Percentiles rank a stretch among this genome's conserved stretches.
These are phyloP conservation scores for Handroanthus guayacan DNA, from an alignment of 257 asterid species.

Conservation along the genomic window DNA sequence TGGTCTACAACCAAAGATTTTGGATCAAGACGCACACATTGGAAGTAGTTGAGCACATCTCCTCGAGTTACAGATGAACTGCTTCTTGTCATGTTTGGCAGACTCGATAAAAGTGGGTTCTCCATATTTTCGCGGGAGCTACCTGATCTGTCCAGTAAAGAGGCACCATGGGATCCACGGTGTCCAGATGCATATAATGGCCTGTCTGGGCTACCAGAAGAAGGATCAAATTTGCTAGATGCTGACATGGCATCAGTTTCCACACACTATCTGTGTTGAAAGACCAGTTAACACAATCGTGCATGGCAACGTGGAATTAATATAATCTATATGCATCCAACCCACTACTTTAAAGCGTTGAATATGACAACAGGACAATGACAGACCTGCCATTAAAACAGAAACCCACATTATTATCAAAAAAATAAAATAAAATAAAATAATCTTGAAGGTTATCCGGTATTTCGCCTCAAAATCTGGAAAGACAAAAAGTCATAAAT, in stretches of 20 bases:
- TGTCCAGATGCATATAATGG: slow-evolving; percentile 71
- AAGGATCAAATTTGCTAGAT: slow-evolving; percentile 80
- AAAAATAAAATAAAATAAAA: too few relatives aligned
- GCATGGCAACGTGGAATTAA: slow-evolving; percentile 74
- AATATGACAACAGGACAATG: slow-evolving; percentile 42
- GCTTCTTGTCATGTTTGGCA: slow-evolving; percentile 81
- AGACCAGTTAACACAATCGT: slow-evolving; percentile 68
- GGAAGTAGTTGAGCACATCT: slow-evolving; percentile 78
- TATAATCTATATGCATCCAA: slow-evolving; percentile 58
- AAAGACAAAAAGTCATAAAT: slow-evolving; percentile 24
- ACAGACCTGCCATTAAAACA: slow-evolving; percentile 51
- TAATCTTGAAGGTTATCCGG: too few relatives aligned
- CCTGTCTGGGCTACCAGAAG: slow-evolving; percentile 93
- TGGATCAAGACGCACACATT: slow-evolving; percentile 88
- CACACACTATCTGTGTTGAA: slow-evolving; percentile 60
- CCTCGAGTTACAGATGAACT: slow-evolving; percentile 71
- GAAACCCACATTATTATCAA: slow-evolving; percentile 33
- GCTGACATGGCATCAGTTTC: slow-evolving; percentile 87
- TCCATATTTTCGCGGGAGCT: slow-evolving; percentile 81
- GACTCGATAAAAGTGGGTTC: slow-evolving; percentile 70
- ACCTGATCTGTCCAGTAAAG: slow-evolving; percentile 82
- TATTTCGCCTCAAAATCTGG: slow-evolving; percentile 30
- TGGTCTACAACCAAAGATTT: slow-evolving; percentile 81
- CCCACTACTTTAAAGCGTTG: slow-evolving; percentile 51
- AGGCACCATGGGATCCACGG: slow-evolving; percentile 72